Evolutionary conservation across 768 basidiomycete genomes (phyloP).

Genomic region (Botryobasidium botryosum): DNA sequence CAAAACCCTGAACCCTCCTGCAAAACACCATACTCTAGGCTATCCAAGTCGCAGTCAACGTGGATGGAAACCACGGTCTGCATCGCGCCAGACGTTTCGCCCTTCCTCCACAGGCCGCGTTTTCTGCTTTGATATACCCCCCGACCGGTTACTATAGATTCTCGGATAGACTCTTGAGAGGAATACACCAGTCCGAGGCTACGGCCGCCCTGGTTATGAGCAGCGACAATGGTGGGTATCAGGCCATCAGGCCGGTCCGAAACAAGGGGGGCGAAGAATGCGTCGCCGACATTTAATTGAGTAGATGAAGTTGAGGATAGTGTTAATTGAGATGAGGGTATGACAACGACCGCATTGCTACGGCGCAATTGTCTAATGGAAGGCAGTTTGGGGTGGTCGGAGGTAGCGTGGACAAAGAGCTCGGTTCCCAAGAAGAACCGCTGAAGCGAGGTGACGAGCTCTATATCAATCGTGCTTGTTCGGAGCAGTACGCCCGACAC

Average conservation of each 20-base stretch:
- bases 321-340: constrained; percentile 57
- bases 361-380: constrained; percentile 42
- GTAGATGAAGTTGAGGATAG: constrained; percentile 33
- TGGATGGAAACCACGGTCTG: constrained; percentile 74
- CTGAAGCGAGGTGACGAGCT: constrained; percentile 61
- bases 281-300: constrained; percentile 61
- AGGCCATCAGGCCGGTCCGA: constrained; percentile 87
- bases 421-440: constrained; percentile 49
- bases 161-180: constrained; percentile 65
- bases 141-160: constrained; percentile 73
- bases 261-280: constrained; percentile 63
- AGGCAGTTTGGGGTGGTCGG: constrained; percentile 15
- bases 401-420: constrained; percentile 33
- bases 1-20: constrained; percentile 90
- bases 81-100: constrained; percentile 87
- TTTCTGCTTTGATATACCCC: constrained; percentile 95
- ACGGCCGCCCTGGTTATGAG: constrained; percentile 43
- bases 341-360: constrained; percentile 45
- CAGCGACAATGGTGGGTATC: constrained; percentile 82
- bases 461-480: constrained; percentile 49
- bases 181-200: constrained; percentile 92
- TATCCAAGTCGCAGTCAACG: constrained; percentile 83
- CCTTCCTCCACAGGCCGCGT: constrained; percentile 93
- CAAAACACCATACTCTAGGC: constrained; percentile 76
- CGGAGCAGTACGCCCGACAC: constrained; percentile 72